Base-by-base conservation (phyloP, 2,329 filamentous ascomycete genomes). In the Coniochaeta ligniaria region DNA sequence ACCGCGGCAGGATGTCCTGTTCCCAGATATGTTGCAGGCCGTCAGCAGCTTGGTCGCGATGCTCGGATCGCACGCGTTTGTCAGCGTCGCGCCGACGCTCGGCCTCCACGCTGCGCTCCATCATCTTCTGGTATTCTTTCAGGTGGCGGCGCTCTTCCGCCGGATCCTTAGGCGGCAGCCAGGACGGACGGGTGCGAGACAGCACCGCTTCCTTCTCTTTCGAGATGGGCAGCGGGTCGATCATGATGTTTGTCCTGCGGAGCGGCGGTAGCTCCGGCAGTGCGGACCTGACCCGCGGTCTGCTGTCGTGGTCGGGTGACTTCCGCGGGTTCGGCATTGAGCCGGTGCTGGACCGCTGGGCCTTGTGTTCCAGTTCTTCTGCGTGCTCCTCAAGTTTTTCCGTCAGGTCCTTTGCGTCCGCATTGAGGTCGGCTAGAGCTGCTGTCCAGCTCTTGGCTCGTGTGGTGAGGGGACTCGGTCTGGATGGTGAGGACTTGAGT, bases 61-160 rank as follows among this genome's bases (percentile, higher is more conserved):
- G 79, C 47, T 78, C 80, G 20, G 80, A 80, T 68, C 80, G 82
- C 65, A 73, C 81, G 69, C 74, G 75, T 60, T 78, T 78, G 17
- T 78, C 75, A 0, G 78, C 80, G 65, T 87, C 84, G 64, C 76
- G 83, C 68, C 82, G 82, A 61, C 83, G 81, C 35, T 88, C 85
- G 0, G 83, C 81, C 67, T 85, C 83, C 58, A 78, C 73, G 65
- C 84, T 86, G 52, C 77, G 78, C 0, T 80, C 81, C 88, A 94
- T 91, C 89, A 95, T 93, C 72, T 83, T 86, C 74, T 93, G 88
- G 70, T 93, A 95, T 71, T 95, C 87, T 69, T 85, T 92, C 65
- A 99, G 72, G 73, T 99, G 95, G 66, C 88, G 88, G 71, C 85
- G 90, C 76, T 99, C 95, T 73, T 99, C 95, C 59, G 90, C 90